Base-by-base conservation (phyloP, 2,329 filamentous ascomycete species). In the Fusarium tuaranense region DNA sequence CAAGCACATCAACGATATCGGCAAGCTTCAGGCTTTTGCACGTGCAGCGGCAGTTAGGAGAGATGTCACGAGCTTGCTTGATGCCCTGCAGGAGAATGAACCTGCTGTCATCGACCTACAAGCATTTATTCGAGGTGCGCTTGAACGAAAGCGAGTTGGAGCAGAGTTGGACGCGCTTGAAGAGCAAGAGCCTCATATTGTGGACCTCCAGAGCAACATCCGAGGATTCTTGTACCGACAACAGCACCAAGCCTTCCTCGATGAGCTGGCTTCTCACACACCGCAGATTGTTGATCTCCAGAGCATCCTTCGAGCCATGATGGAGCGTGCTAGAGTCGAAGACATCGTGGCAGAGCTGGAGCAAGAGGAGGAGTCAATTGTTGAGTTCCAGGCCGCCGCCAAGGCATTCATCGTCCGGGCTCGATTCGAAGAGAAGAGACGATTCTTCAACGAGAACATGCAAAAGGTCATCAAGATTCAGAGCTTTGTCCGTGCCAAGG, bases 391-490 rank as follows among this genome's bases (percentile, higher is more conserved):
- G 82, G 88, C 95, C 7, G 88, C 90, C 7, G 90, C 93, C 9
- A 91, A 92, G 77, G 96, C 91, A 4, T 92, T 91, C 78, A 82
- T 97, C 4, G 90, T 98, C 36, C 90, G 96, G 38, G 88, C 87
- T 16, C 88, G 88, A 20, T 98, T 97, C 78, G 91, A 90, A 63
- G 94, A 97, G 82, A 98, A 98, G 88, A 92, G 93, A 80, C 92
- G 91, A 25, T 96, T 93, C 85, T 99, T 95, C 87, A 92, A 93
- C 76, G 93, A 97, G 84, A 99, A 99, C 80, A 99, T 99, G 97
- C 92, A 98, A 79, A 98, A 97, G 84, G 97, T 99, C 30, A 92
- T 99, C 87, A 99, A 99, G 84, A 95, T 98, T 67, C 97, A 99
- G 82, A 99, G 97, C 81, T 97, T 98, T 76, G 92, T 98, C 63